Percentiles rank a stretch among this genome's conserved stretches.
Conservation (phyloP, 371 early-diverging fungal species). For the Mortierella sp. region DNA sequence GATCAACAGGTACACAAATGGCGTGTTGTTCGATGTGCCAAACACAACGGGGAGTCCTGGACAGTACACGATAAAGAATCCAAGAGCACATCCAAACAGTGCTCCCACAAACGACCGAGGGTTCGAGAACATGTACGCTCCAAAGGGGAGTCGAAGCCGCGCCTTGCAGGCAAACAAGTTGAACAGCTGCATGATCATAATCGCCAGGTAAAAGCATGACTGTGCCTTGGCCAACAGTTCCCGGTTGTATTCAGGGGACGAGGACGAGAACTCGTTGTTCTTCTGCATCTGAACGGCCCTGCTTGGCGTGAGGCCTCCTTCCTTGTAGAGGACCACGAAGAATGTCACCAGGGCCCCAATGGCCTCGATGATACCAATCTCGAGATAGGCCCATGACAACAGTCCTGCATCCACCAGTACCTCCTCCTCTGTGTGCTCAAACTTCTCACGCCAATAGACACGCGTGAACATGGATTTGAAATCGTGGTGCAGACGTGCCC, state of each 20-base stretch:
- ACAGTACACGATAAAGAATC: slow-evolving; percentile 80
- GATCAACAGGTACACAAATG: slow-evolving; percentile 81
- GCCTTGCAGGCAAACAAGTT: slow-evolving; percentile 95
- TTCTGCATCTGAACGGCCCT: slow-evolving; percentile 66
- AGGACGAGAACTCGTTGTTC: slow-evolving; percentile 41
- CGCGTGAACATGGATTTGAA: slow-evolving; percentile 61
- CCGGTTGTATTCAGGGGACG: not conserved
- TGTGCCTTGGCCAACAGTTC: slow-evolving; percentile 75
- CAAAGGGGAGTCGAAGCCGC: slow-evolving; percentile 77
- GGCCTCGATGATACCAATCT: slow-evolving; percentile 84
- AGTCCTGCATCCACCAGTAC: slow-evolving; percentile 84
- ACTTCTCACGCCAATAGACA: slow-evolving; percentile 71
- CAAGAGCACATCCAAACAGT: slow-evolving; percentile 68
- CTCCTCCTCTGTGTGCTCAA: slow-evolving; percentile 81
- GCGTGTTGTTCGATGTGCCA: slow-evolving; percentile 67
- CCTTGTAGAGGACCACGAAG: slow-evolving; percentile 74
- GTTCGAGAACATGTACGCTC: slow-evolving; percentile 86
- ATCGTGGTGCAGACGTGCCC: slow-evolving; percentile 39
- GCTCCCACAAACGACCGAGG: slow-evolving; percentile 71
- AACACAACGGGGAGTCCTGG: slow-evolving; percentile 85
- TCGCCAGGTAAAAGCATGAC: slow-evolving; percentile 79
- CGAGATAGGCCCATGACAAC: slow-evolving; percentile 88
- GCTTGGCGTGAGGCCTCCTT: slow-evolving; percentile 64
- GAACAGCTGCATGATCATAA: slow-evolving; percentile 91
- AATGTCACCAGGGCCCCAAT: slow-evolving; percentile 78